These are phyloP conservation scores for Hygrocybe coccinea DNA, from an alignment of 768 basidiomycete species.

Conservation along the genomic window DNA sequence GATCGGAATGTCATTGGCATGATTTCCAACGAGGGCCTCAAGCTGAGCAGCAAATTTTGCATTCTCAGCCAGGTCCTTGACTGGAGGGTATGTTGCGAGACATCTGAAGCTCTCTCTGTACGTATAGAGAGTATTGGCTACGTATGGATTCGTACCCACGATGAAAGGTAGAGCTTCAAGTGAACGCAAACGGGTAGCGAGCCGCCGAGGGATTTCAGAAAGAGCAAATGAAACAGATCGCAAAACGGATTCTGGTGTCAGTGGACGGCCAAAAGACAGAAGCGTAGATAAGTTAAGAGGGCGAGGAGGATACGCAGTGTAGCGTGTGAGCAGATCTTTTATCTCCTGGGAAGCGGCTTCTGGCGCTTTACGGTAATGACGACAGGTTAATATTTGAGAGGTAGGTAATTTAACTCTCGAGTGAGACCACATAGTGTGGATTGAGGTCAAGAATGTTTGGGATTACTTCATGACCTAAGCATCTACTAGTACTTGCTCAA, in stretches of 20 bases:
- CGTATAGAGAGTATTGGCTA: constrained; percentile 63
- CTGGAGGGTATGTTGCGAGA: constrained; percentile 61
- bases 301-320: constrained; percentile 57
- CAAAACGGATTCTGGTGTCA: constrained; percentile 64
- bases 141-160: constrained; percentile 83
- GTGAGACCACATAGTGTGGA: no score
- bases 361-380: constrained; percentile 37
- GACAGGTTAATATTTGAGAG: neutral
- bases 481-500: no score
- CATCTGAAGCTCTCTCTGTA: constrained; percentile 67
- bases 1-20: constrained; percentile 84
- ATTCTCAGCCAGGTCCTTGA: constrained; percentile 67
- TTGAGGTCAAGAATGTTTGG: no score
- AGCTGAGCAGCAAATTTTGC: constrained; percentile 60
- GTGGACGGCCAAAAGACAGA: constrained; percentile 70
- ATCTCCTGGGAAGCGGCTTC: constrained; percentile 49
- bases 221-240: constrained; percentile 71
- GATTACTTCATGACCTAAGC: no score
- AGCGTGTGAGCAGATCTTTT: constrained; percentile 56
- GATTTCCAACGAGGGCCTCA: constrained; percentile 65
- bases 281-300: constrained; percentile 70
- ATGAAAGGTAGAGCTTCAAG: constrained; percentile 80
- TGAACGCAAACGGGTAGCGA: constrained; percentile 69
- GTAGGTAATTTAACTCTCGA: no score
- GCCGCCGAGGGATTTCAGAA: constrained; percentile 70